Evolutionary conservation across 345 rosid species (phyloP).

Genomic region (Camelina laxa): DNA sequence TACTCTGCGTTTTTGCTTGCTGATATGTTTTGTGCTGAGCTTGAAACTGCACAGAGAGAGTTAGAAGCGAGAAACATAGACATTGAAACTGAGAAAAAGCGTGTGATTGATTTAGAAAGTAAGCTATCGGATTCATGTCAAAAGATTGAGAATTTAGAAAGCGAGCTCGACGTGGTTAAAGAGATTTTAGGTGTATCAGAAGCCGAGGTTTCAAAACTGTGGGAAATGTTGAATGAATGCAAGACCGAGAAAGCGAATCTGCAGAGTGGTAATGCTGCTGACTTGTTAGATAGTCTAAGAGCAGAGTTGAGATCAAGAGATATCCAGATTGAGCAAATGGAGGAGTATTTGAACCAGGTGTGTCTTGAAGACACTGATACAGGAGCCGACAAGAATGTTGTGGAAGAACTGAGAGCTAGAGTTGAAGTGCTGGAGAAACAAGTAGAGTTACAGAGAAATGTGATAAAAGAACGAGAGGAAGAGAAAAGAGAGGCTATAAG

Average conservation of each 20-base stretch:
- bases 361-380: conserved; percentile 44
- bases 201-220: conserved; percentile 47
- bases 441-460: conserved; percentile 56
- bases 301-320: conserved; percentile 56
- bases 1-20: conserved; percentile 40
- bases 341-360: conserved; percentile 53
- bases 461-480: conserved; percentile 64
- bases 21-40: conserved; percentile 42
- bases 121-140: conserved; percentile 42
- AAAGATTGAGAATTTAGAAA: conserved; percentile 40
- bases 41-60: conserved; percentile 47
- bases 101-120: conserved; percentile 46
- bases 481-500: conserved; percentile 83
- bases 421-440: conserved; percentile 60
- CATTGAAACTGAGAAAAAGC: conserved; percentile 47
- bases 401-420: conserved; percentile 50
- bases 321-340: conserved; percentile 55
- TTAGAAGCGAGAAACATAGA: conserved; percentile 39
- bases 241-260: conserved; percentile 58
- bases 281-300: conserved; percentile 52
- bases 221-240: conserved; percentile 51
- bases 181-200: conserved; percentile 47
- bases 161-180: conserved; percentile 45
- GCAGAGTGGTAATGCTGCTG: conserved; percentile 47
- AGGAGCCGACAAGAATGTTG: conserved; percentile 38